Evolutionary conservation across 2,329 filamentous ascomycete species (phyloP), one percentile per base, ranked within the genome.

Genomic region (Diaporthe australafricana): DNA sequence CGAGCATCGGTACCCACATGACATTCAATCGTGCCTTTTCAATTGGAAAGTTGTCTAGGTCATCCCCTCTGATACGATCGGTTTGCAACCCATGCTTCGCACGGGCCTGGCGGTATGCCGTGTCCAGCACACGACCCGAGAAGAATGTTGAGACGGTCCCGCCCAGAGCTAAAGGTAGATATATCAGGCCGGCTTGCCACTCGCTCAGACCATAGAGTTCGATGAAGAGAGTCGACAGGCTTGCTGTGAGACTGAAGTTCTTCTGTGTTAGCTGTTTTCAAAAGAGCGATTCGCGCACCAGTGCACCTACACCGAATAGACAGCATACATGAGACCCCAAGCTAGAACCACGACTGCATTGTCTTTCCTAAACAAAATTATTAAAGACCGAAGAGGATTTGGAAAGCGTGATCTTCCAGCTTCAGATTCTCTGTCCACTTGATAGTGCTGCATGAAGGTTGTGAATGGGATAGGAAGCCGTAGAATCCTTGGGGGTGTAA

Each of bases 61-160:
- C 77, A 42, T 80, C 77, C 67, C 79, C 79, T 53, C 85, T 83
- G 72, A 84, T 86, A 72, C 83, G 83, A 55, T 83, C 84, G 50
- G 89, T 81, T 0, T 82, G 75, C 32, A 91, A 80, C 20, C 86
- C 86, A 0, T n/a, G 22, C 55, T 42, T 60, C n/a, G 55, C 2
- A 7, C 55, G 55, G 22, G 55, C 35, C 14, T 20, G 25, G 12
- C n/a, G 22, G 25, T 60, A 60, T 1, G 55, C 55, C 4, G n/a
- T 42, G 25, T 60, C 55, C 12, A 60, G 55, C 5, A 60, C 16
- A 17, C 20, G 12, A 1, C 55, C 55, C 5, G 55, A 60, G 55
- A 60, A 60, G 55, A 60, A 27, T 9, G 55, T 60, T 14, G 55
- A 60, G 40, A n/a, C 35, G 22, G 55, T 27, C 2, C 55, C 55